Evolutionary conservation across 106 monocot species (phyloP), one percentile per base, ranked within the genome.

Genomic region (Narthecium ossifragum): DNA sequence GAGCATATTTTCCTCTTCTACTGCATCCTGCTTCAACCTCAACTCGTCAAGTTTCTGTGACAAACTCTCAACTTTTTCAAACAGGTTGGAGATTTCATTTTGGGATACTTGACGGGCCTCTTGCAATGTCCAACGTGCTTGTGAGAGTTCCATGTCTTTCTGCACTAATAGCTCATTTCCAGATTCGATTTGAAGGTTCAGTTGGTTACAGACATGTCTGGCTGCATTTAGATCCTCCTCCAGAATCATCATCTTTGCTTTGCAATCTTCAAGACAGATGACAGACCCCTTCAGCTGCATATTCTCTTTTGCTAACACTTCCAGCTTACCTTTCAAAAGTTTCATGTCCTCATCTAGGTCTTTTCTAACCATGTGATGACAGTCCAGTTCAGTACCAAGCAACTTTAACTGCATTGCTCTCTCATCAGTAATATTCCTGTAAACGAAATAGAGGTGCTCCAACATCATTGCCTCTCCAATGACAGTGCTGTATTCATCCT

Each of bases 371-470:
- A 26, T 43, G 37, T 31, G 31, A 58, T 65, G 64, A 34, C 13
- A 24, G 26, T 50, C 20, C 14, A 73, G 37, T 36, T 59, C 70
- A 61, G 70, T 38, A 47, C 45, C 41, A 10, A 71, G 18, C 32
- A 61, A 26, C 61, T 67, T 51, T n/a, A 83, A 28, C 21, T 73
- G 51, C 20, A 39, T 38, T 30, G 34, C 36, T 49, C 41, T 77
- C 60, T 92, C 75, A 43, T 55, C 31, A 60, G 32, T 64, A 34
- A 66, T n/a, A 55, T 53, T 62, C 45, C 64, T 65, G 21, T 75
- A 84, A 8, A 75, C 37, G 40, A 75, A 54, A 46, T 43, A 64
- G 13, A 87, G 83, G 15, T 51, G 57, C 30, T 92, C 83, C 51
- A 82, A 34, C 5, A 57, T 18, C 32, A 78, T 31, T 39, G 69